phyloP scores from a whole-genome alignment of 225 moss, liverwort and hornwort species.

The Bryoerythrophyllum caledonicum region DNA sequence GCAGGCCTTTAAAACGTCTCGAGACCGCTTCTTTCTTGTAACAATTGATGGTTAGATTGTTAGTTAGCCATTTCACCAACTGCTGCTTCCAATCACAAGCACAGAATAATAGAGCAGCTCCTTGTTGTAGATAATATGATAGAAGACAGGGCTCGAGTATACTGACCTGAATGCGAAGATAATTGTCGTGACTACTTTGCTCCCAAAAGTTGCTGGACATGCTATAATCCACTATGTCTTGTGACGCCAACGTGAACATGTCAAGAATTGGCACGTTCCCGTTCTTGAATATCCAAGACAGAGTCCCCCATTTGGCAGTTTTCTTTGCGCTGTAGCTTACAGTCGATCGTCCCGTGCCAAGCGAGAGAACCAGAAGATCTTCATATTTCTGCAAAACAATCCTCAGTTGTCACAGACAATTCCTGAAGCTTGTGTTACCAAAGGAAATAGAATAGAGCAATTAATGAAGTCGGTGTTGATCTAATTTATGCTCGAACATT shows the following conservation, averaged over 20 bases:
- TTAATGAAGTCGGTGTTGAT: background rate
- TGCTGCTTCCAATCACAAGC: background rate
- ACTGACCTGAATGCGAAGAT: conserved; percentile 28
- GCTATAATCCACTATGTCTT: conserved; percentile 36
- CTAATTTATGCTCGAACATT: background rate
- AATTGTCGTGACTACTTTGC: conserved; percentile 29
- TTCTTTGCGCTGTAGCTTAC: conserved; percentile 20
- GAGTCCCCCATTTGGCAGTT: conserved; percentile 17
- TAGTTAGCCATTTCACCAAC: background rate
- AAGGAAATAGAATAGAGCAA: too few species aligned
- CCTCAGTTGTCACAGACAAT: background rate
- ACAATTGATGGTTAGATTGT: background rate
- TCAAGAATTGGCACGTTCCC: conserved; percentile 31
- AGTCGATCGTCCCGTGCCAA: conserved; percentile 21
- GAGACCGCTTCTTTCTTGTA: background rate
- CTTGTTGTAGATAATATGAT: background rate
- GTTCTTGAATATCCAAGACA: conserved; percentile 32
- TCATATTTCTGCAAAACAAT: conserved; percentile 28
- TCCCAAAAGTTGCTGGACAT: conserved; percentile 36
- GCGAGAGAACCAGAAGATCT: conserved; percentile 41
- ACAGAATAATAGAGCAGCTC: background rate
- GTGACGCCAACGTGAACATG: conserved; percentile 30
- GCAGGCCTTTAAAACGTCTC: too few species aligned
- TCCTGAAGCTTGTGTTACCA: background rate
- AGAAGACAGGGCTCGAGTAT: background rate